A percentile compares a stretch with the other conserved stretches of the same genome.
Conservation (phyloP, 768 basidiomycete genomes). For the Phanerochaete sordida region DNA sequence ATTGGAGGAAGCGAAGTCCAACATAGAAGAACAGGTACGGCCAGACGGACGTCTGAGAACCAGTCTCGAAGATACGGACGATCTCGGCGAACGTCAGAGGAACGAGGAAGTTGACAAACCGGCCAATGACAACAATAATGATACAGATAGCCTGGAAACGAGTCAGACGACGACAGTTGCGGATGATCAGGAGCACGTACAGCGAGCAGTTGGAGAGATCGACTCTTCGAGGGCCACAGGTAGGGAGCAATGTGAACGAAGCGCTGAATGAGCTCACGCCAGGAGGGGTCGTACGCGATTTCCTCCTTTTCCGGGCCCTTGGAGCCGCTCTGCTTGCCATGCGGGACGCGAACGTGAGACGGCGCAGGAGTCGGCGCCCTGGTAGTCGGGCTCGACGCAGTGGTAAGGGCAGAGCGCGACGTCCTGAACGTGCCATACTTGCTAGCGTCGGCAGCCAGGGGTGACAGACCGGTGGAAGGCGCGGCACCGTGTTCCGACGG, state of each 20-base stretch:
- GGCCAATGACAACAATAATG: conserved; percentile 65
- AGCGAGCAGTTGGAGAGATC: conserved; percentile 65
- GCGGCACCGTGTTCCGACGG: conserved; percentile 43
- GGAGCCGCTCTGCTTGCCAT: conserved; percentile 16
- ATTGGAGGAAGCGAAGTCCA: conserved; percentile 67
- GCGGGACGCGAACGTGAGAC: conserved; percentile 27
- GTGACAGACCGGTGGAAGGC: conserved; percentile 49
- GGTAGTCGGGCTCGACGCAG: conserved; percentile 50
- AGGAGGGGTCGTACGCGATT: conserved; percentile 60
- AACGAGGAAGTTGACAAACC: conserved; percentile 69
- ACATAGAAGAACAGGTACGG: conserved; percentile 66
- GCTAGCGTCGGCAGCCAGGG: conserved; percentile 38
- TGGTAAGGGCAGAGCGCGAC: conserved; percentile 43
- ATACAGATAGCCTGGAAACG: conserved; percentile 57
- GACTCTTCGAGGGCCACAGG: conserved; percentile 76
- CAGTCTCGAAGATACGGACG: conserved; percentile 53
- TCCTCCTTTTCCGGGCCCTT: conserved; percentile 39
- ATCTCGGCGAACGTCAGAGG: conserved; percentile 69
- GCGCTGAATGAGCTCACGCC: conserved; percentile 65
- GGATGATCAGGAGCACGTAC: conserved; percentile 34
- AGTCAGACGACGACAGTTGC: neutral
- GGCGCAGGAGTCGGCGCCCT: conserved; percentile 40
- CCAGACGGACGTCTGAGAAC: conserved; percentile 48
- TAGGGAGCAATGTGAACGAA: conserved; percentile 69
- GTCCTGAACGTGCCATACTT: conserved; percentile 78